Evolutionary conservation across 805 yeast genomes (phyloP), one percentile per base, ranked within the genome.

Genomic region (Zygosaccharomyces gambellarensis): DNA sequence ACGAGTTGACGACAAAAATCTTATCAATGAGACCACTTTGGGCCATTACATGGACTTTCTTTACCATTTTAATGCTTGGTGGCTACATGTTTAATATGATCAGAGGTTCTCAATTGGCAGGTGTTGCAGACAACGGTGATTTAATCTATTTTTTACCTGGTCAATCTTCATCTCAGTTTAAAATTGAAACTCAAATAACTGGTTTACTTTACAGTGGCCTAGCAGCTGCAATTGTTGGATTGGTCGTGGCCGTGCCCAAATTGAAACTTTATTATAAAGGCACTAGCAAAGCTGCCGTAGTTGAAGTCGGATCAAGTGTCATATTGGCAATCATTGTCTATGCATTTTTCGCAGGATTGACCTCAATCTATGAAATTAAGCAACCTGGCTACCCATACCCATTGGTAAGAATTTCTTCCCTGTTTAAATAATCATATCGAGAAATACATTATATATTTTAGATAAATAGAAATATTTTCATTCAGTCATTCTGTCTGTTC

Each of bases 51-150:
- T 59, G 57, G 19, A 76, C 87, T 3, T 72, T 87, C n/a, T 71
- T 85, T 49, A 77, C 87, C 32, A 71, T 90, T 51, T 70, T 90
- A 57, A 87, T 90, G 74, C 81, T 79, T 43, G 75, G 92, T 6
- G 99, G 99, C 14, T 86, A 90, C 70, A 94, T 94, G 99, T 94
- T 82, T 77, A 90, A 89, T 67, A 78, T 80, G 57, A 94, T 94
- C 54, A 81, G 97, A 67, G 78, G 78, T 34, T 76, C 83, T 5
- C 90, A 76, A 28, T 71, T 75, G 53, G 72, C 78, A 32, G 78
- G 78, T 29, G 65, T 68, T 39, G 65, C 68, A 39, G 65, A 64
- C 32, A 57, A 65, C 39, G 79, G 79, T 43, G 64, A 63, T 23
- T 65, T 72, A 23, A 77, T 69, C 41, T 87, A 83, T 63, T 73